phyloP scores from a whole-genome alignment of 352 stramenopile species.

The Pythium apleroticum region DNA sequence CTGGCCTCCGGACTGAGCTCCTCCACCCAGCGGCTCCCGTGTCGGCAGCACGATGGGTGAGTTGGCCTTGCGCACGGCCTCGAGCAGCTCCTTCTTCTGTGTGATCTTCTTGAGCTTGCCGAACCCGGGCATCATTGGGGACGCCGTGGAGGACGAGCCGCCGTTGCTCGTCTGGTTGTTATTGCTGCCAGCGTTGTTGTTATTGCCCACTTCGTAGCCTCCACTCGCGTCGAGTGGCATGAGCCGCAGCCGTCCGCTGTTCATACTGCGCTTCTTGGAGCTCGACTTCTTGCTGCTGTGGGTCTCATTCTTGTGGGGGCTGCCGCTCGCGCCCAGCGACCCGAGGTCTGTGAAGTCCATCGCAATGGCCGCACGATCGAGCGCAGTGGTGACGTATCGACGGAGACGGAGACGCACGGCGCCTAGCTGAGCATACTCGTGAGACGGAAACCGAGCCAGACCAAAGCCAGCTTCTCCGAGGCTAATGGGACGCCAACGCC shows the following conservation, averaged over 20 bases:
- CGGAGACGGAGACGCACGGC: conserved; percentile 1
- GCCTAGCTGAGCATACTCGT: conserved; percentile 1
- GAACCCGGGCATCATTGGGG: conserved; percentile 19
- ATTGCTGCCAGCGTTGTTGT: conserved; percentile 27
- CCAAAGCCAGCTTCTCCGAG: no score
- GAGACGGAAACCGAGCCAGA: conserved; percentile 1
- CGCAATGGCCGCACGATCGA: not conserved
- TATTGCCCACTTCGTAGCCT: conserved; percentile 37
- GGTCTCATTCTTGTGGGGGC: conserved; percentile 29
- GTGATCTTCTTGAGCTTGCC: conserved; percentile 74
- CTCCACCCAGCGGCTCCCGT: conserved; percentile 31
- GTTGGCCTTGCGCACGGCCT: conserved; percentile 75
- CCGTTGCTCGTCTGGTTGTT: conserved; percentile 24
- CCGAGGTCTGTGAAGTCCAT: conserved; percentile 60
- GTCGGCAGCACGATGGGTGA: conserved; percentile 59
- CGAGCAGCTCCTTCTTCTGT: conserved; percentile 71
- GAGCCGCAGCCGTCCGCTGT: conserved; percentile 41
- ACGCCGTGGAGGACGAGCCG: conserved; percentile 11
- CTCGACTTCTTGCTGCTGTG: conserved; percentile 32
- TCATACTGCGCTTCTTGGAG: conserved; percentile 49
- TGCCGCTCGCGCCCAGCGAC: conserved; percentile 32
- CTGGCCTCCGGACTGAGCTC: not conserved
- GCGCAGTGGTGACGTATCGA: not conserved
- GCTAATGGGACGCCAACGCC: conserved; percentile 2
- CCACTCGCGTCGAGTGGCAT: conserved; percentile 47